Base-by-base conservation (phyloP, 106 monocot species). In the Triglochin maritima region DNA sequence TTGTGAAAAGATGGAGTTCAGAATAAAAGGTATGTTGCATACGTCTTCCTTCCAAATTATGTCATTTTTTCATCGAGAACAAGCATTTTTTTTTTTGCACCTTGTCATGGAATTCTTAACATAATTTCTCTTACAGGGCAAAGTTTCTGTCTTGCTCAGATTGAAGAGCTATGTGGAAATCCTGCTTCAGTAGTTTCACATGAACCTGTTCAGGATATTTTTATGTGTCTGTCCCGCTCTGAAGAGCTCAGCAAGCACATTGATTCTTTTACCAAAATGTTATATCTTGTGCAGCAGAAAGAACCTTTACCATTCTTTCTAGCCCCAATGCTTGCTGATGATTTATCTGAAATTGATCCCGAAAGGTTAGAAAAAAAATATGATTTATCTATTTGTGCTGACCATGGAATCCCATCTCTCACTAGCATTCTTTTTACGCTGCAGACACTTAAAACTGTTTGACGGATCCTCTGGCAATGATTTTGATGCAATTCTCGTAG, bases 181-280 rank as follows among this genome's bases (percentile, higher is more conserved):
- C 68, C 80, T 17, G 47, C 63, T 63, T 55, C 71, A 44, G 59
- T 50, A 56, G 9, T 80, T 44, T 75, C 82, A 7, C 69, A 71
- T 66, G 79, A 79, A 45, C 79, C 65, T 64, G 83, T 96, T 57
- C 87, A 84, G 60, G 96, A 92, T 46, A 82, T 98, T 63, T 57
- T 81, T 44, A 63, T 88, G 84, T 92, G 88, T 71, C 74, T 98
- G 15, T 82, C 66, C 68, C 80, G 62, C 8, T 86, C 81, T 12
- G 87, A 92, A 56, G 91, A 88, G 58, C 82, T 88, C 63, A 78
- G 82, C 43, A 86, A 92, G 80, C 79, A 86, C 62, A 71, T 82
- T 50, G 92, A 92, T 71, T 77, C 76, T 60, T 88, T 86, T 72
- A 84, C 83, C 54, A 91, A 84, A 70, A 84, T 92, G 60, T 59